A percentile compares a stretch with the other conserved stretches of the same genome.
Evolutionary conservation across 2,329 filamentous ascomycete species (phyloP).

Genomic region (Fusarium sp.): DNA sequence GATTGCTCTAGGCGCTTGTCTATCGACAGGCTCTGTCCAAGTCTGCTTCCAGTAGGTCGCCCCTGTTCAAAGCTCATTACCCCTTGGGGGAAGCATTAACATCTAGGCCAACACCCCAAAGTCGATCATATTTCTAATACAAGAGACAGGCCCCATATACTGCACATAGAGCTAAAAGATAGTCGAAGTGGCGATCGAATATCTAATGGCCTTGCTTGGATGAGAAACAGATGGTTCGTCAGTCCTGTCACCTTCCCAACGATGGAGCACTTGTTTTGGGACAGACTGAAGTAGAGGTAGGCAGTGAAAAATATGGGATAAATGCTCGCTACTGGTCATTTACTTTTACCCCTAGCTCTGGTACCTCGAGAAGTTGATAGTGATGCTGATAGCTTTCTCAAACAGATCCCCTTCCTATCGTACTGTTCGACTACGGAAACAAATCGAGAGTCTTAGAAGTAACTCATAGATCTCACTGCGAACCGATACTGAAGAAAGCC

Average conservation of each 20-base stretch:
- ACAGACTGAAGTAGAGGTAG: neutral
- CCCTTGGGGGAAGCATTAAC: neutral
- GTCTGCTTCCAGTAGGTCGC: neutral
- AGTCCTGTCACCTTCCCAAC: neutral
- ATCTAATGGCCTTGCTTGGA: neutral
- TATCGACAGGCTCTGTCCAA: neutral
- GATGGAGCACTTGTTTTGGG: neutral
- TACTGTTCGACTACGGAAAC: neutral
- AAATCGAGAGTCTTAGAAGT: neutral
- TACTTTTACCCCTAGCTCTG: neutral
- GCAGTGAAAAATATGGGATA: neutral
- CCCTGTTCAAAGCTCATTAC: neutral
- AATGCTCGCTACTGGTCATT: too few species aligned
- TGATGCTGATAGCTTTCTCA: neutral
- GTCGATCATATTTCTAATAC: too few species aligned
- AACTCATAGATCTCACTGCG: too few species aligned
- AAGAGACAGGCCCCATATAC: rapidly evolving
- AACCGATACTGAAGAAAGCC: neutral
- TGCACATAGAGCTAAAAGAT: neutral
- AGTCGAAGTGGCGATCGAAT: neutral
- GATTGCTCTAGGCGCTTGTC: rapidly evolving
- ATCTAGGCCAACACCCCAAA: neutral
- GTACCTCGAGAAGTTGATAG: neutral
- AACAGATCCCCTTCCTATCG: neutral
- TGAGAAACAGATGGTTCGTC: neutral